Conservation (phyloP, 805 yeast species). For the Candida corydali region DNA sequence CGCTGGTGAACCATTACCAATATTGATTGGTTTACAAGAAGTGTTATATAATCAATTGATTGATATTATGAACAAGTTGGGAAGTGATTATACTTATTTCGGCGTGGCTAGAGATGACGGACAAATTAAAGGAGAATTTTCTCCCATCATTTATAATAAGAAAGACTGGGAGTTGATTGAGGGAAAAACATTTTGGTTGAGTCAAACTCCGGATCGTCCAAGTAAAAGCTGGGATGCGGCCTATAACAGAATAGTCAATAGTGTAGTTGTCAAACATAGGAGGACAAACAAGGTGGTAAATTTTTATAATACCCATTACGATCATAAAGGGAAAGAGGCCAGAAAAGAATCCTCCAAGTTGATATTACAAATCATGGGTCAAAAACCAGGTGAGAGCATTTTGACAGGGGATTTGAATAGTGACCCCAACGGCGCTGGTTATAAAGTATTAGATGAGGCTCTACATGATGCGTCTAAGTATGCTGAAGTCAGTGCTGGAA, state of each 20-base stretch:
- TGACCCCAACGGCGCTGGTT: conserved; percentile 37
- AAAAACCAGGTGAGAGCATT: conserved; percentile 26
- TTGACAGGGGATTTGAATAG: conserved; percentile 42
- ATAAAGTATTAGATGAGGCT: conserved; percentile 26
- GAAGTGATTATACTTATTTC: conserved; percentile 28
- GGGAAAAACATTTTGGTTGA: conserved; percentile 35
- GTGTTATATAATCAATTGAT: conserved; percentile 34
- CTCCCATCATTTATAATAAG: conserved; percentile 31
- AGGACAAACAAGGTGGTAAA: conserved; percentile 23
- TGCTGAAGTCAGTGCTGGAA: conserved; percentile 37
- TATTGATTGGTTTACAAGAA: conserved; percentile 41
- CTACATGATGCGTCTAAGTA: conserved; percentile 14
- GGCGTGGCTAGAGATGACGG: conserved; percentile 37
- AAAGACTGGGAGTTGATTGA: conserved; percentile 29
- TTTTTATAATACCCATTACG: conserved; percentile 41
- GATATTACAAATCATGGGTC: conserved; percentile 30
- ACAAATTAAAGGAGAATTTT: conserved; percentile 24
- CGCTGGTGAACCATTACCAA: conserved; percentile 15
- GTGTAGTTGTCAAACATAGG: conserved; percentile 28
- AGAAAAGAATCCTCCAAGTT: conserved; percentile 30
- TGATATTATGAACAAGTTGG: conserved; percentile 27
- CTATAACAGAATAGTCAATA: conserved; percentile 35
- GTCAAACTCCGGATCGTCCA: conserved; percentile 36
- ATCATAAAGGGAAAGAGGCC: conserved; percentile 35
- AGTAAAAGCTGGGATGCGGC: conserved; percentile 43